Evolutionary conservation across 345 rosid species (phyloP).

Genomic region (Trapa bicornis): DNA sequence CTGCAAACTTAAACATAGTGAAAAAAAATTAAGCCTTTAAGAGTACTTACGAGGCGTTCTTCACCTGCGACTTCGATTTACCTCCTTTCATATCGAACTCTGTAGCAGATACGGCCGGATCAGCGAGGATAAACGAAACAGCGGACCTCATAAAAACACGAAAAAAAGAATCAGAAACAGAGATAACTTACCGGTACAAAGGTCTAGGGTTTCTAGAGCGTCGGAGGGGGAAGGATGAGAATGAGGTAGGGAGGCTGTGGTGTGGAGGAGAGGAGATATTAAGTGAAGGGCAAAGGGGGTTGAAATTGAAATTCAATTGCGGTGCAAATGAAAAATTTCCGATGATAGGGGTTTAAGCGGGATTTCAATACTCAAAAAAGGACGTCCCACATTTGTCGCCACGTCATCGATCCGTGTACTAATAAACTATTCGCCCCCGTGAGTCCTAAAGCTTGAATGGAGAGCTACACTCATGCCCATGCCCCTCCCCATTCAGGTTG

Average conservation of each 20-base stretch:
- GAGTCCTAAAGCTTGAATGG: too few relatives aligned
- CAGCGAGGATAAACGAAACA: background rate
- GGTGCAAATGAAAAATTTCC: slow-evolving; percentile 42
- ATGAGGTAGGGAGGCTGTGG: background rate
- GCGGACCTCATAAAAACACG: background rate
- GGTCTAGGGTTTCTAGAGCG: slow-evolving; percentile 11
- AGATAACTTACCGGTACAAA: slow-evolving; percentile 13
- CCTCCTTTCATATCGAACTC: slow-evolving; percentile 83
- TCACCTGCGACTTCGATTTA: slow-evolving; percentile 65
- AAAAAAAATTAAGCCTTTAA: background rate
- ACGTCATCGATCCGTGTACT: slow-evolving; percentile 55
- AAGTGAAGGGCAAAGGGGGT: slow-evolving; percentile 22
- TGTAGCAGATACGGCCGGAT: slow-evolving; percentile 16
- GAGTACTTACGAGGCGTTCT: slow-evolving; percentile 49
- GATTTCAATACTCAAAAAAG: slow-evolving; percentile 25
- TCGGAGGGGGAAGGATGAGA: slow-evolving; percentile 4
- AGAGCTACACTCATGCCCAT: too few relatives aligned
- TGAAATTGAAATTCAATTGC: slow-evolving; percentile 55
- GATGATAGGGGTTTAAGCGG: slow-evolving; percentile 54
- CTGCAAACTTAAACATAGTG: background rate
- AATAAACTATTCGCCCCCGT: slow-evolving; percentile 3
- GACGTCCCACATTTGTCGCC: slow-evolving; percentile 11
- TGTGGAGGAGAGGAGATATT: slow-evolving; percentile 27
- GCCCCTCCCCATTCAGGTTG: background rate
- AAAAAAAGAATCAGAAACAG: background rate